Percentiles rank a stretch among this genome's conserved stretches.
Evolutionary conservation across 768 basidiomycete species (phyloP).

Genomic region (Baorangia bicolor): DNA sequence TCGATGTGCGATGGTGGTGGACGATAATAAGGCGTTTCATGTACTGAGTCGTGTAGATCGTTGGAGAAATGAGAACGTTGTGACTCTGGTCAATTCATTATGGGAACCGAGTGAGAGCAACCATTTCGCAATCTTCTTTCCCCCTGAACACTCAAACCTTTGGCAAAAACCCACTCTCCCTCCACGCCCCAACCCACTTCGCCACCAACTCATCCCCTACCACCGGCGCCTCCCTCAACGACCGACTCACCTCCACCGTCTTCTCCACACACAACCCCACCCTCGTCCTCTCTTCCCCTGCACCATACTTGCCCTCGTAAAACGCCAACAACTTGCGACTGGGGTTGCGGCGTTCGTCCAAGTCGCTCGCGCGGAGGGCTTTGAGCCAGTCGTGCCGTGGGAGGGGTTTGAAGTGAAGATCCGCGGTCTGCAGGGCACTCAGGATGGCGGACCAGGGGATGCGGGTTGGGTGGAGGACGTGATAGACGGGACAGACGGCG

Average conservation of each 20-base stretch:
- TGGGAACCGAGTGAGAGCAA: too few species aligned
- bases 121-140: too few species aligned
- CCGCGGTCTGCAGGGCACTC: conserved; percentile 35
- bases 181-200: conserved; percentile 45
- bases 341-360: conserved; percentile 24
- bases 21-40: not conserved
- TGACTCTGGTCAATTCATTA: too few species aligned
- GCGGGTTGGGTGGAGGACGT: conserved; percentile 17
- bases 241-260: conserved; percentile 14
- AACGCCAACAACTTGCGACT: conserved; percentile 24
- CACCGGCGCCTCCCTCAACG: conserved; percentile 17
- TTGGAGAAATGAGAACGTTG: not conserved
- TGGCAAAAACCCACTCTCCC: conserved; percentile 37
- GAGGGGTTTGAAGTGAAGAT: conserved; percentile 29
- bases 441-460: conserved; percentile 42
- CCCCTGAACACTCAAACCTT: not conserved
- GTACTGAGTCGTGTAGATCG: not conserved
- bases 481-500: conserved; percentile 20
- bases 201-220: conserved; percentile 32
- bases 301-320: conserved; percentile 28
- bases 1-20: conserved; percentile 4
- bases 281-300: conserved; percentile 4
- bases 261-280: conserved; percentile 8
- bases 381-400: conserved; percentile 25
- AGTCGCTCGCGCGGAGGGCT: conserved; percentile 22